A percentile compares a stretch with the other conserved stretches of the same genome.
phyloP scores from a whole-genome alignment of 306 rosid species.

The Begonia loranthoides region DNA sequence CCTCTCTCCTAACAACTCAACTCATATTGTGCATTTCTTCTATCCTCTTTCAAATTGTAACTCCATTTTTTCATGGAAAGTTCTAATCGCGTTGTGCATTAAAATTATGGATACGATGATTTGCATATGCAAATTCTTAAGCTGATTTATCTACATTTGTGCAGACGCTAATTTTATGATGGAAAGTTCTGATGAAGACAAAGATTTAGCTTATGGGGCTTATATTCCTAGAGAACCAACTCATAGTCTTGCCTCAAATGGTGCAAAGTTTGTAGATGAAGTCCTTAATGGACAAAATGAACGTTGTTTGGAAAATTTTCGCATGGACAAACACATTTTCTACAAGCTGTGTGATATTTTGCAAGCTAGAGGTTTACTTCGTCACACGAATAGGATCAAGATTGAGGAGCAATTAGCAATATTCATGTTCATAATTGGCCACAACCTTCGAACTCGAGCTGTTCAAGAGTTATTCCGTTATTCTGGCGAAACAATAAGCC shows the following conservation, averaged over 20 bases:
- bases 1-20: too few species aligned
- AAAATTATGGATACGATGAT: background rate
- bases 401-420: conserved; percentile 87
- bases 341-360: conserved; percentile 76
- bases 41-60: too few species aligned
- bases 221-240: conserved; percentile 35
- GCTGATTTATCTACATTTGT: conserved; percentile 2
- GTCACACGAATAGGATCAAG: conserved; percentile 79
- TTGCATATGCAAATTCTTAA: background rate
- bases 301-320: conserved; percentile 55
- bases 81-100: too few species aligned
- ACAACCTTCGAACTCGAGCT: conserved; percentile 72
- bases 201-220: conserved; percentile 28
- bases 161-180: conserved; percentile 22
- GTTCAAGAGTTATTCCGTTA: conserved; percentile 81
- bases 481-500: conserved; percentile 89
- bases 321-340: conserved; percentile 75
- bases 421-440: conserved; percentile 82
- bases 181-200: conserved; percentile 80
- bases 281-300: conserved; percentile 67
- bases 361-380: conserved; percentile 73
- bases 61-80: too few species aligned
- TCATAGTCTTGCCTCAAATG: conserved; percentile 35
- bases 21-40: too few species aligned
- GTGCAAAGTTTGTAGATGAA: conserved; percentile 70